Evolutionary conservation across 2,329 filamentous ascomycete genomes (phyloP), one percentile per base, ranked within the genome.

Genomic region (Camillea tinctor): DNA sequence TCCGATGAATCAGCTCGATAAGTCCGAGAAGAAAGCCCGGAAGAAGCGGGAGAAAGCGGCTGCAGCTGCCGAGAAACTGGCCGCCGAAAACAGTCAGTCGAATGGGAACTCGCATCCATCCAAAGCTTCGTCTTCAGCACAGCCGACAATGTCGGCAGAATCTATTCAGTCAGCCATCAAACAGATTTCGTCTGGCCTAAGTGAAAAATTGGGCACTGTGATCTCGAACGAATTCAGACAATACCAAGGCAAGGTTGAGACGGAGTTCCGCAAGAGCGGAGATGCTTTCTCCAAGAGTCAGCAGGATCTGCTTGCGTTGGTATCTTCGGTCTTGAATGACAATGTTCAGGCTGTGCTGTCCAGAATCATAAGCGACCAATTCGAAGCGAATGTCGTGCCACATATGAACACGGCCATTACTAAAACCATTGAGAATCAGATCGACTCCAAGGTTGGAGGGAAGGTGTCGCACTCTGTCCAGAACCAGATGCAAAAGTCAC

Each of bases 311-410:
- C 76, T 87, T 50, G 81, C 84, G 62, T 80, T 84, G 72, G 83
- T 87, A 44, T 85, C 84, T 4, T 78, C 83, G 36, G 84, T 87
- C 36, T 78, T 89, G 53, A 86, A 84, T 64, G 80, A 83, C 61
- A 88, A 87, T 70, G 87, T 85, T 20, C 82, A 88, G 74, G 88
- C 90, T 69, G 91, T 91, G 21, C 82, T 97, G 44, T 82, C 87
- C 62, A 88, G 87, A 62, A 91, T 96, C 66, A 88, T 97, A 55
- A 85, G 86, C 52, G 83, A 87, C 53, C 90, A 90, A 73, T 91
- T 97, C 65, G 85, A 91, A 62, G 83, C 87, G 58, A 83, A 87
- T 15, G 86, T 97, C 51, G 80, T 97, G 56, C 94, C 95, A 11
- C 81, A 88, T 30, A 79, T 98, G 59, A 84, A 87, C 49, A 83